A percentile compares a stretch with the other conserved stretches of the same genome.
Conservation (phyloP, 225 moss, liverwort and hornwort species). For the Bryoerythrophyllum caledonicum region DNA sequence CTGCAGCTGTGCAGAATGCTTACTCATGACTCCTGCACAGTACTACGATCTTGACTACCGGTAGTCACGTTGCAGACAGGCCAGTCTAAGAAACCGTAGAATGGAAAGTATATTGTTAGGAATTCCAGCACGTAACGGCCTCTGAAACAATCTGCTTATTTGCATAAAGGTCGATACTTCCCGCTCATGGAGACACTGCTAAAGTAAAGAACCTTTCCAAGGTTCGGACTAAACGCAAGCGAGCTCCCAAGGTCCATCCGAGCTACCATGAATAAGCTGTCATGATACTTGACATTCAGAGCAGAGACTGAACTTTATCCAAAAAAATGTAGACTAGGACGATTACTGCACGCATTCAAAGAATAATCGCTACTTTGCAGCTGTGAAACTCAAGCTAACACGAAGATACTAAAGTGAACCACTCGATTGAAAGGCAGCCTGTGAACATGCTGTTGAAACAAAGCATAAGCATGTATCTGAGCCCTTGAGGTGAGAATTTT, state of each 20-base stretch:
- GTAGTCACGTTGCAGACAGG: neutral
- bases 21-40: neutral
- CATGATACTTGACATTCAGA: neutral
- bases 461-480: neutral
- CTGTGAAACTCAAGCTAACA: neutral
- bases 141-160: neutral
- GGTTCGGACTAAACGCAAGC: neutral
- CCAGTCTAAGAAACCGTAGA: neutral
- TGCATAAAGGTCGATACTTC: neutral
- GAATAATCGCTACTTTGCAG: neutral
- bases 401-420: neutral
- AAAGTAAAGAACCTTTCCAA: neutral
- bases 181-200: neutral
- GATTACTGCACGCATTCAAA: neutral
- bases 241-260: neutral
- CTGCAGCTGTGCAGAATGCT: conserved; percentile 3
- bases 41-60: neutral
- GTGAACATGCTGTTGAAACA: neutral
- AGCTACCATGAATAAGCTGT: neutral
- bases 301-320: neutral
- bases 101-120: neutral
- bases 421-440: neutral
- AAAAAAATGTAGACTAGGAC: too few species aligned
- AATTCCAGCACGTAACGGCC: neutral
- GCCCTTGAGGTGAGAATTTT: neutral